Percentiles rank a stretch among this genome's conserved stretches.
Evolutionary conservation across 2,329 filamentous ascomycete genomes (phyloP).

Genomic region (Penicillium sp.): DNA sequence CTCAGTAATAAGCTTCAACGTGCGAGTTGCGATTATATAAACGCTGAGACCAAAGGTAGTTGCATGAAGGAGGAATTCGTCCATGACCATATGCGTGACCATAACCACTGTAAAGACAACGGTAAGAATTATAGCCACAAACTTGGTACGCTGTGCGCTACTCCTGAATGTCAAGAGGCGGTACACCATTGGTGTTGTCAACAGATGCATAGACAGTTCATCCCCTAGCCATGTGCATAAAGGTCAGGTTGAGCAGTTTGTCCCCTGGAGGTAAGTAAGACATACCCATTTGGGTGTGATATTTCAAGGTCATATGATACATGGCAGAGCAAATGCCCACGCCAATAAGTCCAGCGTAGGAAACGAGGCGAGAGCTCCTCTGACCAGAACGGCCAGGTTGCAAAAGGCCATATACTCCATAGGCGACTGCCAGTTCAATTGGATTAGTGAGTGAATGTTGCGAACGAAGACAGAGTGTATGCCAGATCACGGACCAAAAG

Average conservation of each 20-base stretch:
- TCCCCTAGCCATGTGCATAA: conserved; percentile 31
- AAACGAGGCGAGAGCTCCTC: conserved; percentile 27
- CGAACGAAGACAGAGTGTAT: background rate
- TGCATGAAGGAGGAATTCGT: conserved; percentile 42
- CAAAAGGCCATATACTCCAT: conserved; percentile 37
- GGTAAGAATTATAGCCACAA: background rate
- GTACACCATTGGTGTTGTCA: conserved; percentile 40
- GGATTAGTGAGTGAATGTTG: background rate
- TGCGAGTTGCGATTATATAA: conserved; percentile 30
- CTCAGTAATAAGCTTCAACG: conserved; percentile 29
- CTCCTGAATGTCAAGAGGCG: conserved; percentile 37
- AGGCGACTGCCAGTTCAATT: conserved; percentile 26
- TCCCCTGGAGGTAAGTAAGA: background rate
- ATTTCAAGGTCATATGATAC: conserved; percentile 10
- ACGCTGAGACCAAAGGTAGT: conserved; percentile 33
- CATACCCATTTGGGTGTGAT: conserved; percentile 12
- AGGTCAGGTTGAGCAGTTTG: background rate
- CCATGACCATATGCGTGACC: conserved; percentile 42
- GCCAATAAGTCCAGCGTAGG: conserved; percentile 37
- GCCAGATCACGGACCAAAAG: conserved; percentile 23
- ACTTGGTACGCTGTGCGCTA: conserved; percentile 21
- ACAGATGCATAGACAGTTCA: conserved; percentile 41
- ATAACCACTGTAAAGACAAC: conserved; percentile 29
- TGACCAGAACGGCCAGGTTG: conserved; percentile 20
- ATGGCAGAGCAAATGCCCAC: conserved; percentile 7